Base-by-base conservation (phyloP, 169 alveolate species). In the Toxoplasma gondii region DNA sequence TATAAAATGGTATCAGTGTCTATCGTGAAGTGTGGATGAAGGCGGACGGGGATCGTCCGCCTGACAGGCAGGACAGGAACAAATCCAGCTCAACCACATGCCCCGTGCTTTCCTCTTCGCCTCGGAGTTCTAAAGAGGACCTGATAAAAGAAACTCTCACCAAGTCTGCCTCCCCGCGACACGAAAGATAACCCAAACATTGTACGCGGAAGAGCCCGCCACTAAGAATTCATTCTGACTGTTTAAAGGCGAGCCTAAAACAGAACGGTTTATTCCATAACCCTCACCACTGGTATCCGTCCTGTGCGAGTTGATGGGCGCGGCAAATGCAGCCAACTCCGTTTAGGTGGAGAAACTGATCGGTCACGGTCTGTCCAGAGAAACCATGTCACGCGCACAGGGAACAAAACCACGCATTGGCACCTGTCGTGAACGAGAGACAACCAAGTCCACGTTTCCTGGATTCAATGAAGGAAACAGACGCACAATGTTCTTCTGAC, bases 231-330 rank as follows among this genome's bases (percentile, higher is more conserved):
- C 22, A 19, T 16, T 64, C 74, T 19, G 74, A 12, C 74, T 1
- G 7, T 16, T 31, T 12, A 64, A 4, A 64, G 29, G 29, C 74
- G 74, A 4, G 74, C 9, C 74, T 16, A 64, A 1, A 16, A 31
- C 24, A 16, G 74, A n/a, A 64, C 22, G 34, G 74, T 27, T 16
- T 27, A 31, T 27, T 16, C n/a, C 31, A 64, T 64, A 16, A 12
- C 58, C 41, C 88, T 98, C 98, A 98, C 97, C 99, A 98, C 96
- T 98, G 98, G 96, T 98, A 99, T 43, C 99, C 99, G 88, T 99
- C 99, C 99, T 99, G 99, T 54, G 99, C 99, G 87, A 99, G 98
- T 96, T 99, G 99, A 96, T 99, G 99, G n/a, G 99, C 99, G 95
- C 99, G 96, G 39, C 99, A 99, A 92, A 99, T 99, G 92, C 98